phyloP scores from a whole-genome alignment of 177 flowering plant species.

The Vitis hybrid region DNA sequence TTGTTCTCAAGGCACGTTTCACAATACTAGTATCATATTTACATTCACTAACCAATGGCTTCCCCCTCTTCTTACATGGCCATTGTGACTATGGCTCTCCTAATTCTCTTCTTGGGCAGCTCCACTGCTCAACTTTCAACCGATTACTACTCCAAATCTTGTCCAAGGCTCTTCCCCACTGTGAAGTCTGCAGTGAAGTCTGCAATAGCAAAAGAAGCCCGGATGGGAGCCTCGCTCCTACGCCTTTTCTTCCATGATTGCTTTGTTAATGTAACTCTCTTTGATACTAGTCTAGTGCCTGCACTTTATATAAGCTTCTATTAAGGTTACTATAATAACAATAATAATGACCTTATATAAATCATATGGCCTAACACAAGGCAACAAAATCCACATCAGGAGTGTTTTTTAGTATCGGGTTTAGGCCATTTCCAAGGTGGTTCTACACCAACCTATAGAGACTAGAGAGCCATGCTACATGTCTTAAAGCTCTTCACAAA shows the following conservation, averaged over 20 bases:
- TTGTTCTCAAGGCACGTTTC: not conserved
- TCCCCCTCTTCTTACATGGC: constrained; percentile 13
- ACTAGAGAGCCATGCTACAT: too few species aligned
- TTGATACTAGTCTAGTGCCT: not conserved
- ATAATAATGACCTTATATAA: not conserved
- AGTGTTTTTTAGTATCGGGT: too few species aligned
- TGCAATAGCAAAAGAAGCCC: constrained; percentile 46
- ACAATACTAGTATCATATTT: not conserved
- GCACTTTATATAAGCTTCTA: not conserved
- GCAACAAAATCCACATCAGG: too few species aligned
- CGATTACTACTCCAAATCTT: constrained; percentile 47
- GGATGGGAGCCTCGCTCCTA: constrained; percentile 74
- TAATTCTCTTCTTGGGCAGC: constrained; percentile 24
- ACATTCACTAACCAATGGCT: constrained; percentile 22
- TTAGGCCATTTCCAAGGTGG: too few species aligned
- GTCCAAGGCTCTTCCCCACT: constrained; percentile 41
- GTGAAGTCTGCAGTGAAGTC: constrained; percentile 42
- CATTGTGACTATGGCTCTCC: constrained; percentile 17
- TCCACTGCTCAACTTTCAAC: constrained; percentile 61
- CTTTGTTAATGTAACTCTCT: constrained; percentile 46
- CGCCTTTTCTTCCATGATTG: constrained; percentile 77
- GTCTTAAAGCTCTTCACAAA: not conserved
- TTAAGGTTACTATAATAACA: not conserved
- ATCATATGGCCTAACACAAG: not conserved
- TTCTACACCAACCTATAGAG: too few species aligned